Conservation (phyloP, 2,329 filamentous ascomycete genomes). For the Zymoseptoria passerinii region DNA sequence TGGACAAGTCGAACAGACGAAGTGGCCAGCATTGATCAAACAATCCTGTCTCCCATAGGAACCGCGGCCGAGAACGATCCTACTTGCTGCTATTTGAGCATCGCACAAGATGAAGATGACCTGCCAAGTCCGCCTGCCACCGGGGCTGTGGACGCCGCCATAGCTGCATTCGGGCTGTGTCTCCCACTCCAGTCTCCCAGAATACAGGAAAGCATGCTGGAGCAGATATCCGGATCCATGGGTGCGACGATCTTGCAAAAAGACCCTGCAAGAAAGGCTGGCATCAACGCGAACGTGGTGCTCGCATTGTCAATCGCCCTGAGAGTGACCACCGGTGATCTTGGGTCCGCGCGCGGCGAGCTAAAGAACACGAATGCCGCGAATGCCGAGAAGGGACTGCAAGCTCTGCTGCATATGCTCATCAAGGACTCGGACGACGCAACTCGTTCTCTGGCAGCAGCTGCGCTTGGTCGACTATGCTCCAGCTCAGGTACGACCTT, state of each 20-base stretch:
- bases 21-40: conserved; percentile 56
- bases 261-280: conserved; percentile 79
- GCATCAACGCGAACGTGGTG: conserved; percentile 84
- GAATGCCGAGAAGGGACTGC: conserved; percentile 65
- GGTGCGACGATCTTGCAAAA: conserved; percentile 70
- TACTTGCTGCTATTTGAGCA: conserved; percentile 61
- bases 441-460: conserved; percentile 75
- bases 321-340: conserved; percentile 77
- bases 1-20: conserved; percentile 44
- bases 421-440: conserved; percentile 77
- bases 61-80: conserved; percentile 85
- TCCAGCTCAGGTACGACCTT: conserved; percentile 76
- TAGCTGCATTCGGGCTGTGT: conserved; percentile 84
- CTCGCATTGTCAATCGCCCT: conserved; percentile 71
- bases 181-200: conserved; percentile 82
- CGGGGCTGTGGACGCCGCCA: conserved; percentile 88
- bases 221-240: conserved; percentile 85
- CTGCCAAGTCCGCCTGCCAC: conserved; percentile 72
- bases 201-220: conserved; percentile 90
- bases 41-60: conserved; percentile 56
- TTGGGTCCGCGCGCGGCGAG: conserved; percentile 61
- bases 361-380: conserved; percentile 66
- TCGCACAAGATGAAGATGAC: conserved; percentile 16
- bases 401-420: conserved; percentile 65
- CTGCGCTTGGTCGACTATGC: conserved; percentile 78